These are phyloP conservation scores for Beta vulgaris DNA, from an alignment of 148 eudicot genomes.

Conservation along the genomic window DNA sequence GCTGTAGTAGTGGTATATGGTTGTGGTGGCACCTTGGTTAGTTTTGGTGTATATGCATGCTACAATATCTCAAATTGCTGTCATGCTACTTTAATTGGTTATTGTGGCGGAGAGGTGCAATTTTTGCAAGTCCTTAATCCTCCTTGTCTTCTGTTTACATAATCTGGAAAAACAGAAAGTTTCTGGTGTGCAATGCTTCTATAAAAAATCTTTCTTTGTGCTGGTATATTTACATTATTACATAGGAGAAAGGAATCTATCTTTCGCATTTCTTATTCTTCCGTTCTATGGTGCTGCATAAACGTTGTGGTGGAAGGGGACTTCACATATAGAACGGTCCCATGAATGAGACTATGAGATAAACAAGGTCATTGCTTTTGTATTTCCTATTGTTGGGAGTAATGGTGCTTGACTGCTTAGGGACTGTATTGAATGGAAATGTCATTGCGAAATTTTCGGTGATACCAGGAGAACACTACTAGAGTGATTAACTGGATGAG, in stretches of 20 bases:
- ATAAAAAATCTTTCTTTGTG: neutral
- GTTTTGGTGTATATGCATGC: neutral
- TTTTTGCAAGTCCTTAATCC: neutral
- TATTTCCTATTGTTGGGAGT: neutral
- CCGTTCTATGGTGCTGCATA: neutral
- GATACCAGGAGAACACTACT: conserved; percentile 14
- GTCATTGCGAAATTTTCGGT: conserved; percentile 6
- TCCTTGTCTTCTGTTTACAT: neutral
- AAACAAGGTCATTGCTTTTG: neutral
- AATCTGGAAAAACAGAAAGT: neutral
- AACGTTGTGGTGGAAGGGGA: neutral
- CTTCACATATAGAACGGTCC: neutral
- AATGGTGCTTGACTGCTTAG: conserved; percentile 6
- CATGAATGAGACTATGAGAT: conserved; percentile 8
- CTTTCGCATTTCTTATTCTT: neutral
- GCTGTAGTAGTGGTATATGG: neutral
- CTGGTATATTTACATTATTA: neutral
- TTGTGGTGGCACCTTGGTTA: neutral
- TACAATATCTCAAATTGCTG: neutral
- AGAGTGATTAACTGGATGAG: conserved; percentile 8
- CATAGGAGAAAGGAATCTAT: neutral
- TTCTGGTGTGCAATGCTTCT: neutral
- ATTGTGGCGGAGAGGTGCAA: neutral
- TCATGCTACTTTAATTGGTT: neutral
- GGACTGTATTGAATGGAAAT: conserved; percentile 16